phyloP scores from a whole-genome alignment of 768 basidiomycete species.

The Rhodosporidiobolus sp. region DNA sequence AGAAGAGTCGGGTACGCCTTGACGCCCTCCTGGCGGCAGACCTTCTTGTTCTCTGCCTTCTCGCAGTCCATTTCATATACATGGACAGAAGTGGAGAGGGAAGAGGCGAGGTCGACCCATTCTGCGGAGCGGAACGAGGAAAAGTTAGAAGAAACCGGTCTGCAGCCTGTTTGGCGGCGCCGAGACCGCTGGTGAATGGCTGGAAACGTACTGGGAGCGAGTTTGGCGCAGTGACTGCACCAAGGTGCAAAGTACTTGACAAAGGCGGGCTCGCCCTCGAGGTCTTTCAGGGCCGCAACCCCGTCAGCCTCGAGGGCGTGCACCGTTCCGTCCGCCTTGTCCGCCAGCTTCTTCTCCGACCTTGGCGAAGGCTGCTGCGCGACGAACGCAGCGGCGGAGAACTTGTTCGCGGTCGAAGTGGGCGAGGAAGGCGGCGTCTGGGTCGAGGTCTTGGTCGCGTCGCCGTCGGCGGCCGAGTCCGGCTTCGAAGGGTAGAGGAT shows the following conservation, averaged over 20 bases:
- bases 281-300: neutral
- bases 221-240: constrained; percentile 95
- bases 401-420: neutral
- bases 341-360: neutral
- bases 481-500: neutral
- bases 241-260: constrained; percentile 90
- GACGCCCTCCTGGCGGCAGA: constrained; percentile 68
- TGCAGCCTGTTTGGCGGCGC: neutral
- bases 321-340: constrained; percentile 21
- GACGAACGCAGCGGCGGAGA: neutral
- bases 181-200: neutral
- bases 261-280: constrained; percentile 57
- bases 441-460: neutral
- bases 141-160: neutral
- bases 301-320: constrained; percentile 6
- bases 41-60: constrained; percentile 53
- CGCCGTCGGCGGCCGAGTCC: neutral
- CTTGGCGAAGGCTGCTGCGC: constrained; percentile 19
- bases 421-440: constrained; percentile 8
- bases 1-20: constrained; percentile 78
- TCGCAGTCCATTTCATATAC: constrained; percentile 91
- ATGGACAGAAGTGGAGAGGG: constrained; percentile 64
- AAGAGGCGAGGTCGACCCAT: constrained; percentile 71
- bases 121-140: constrained; percentile 46
- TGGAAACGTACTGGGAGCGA: constrained; percentile 59